A percentile compares a stretch with the other conserved stretches of the same genome.
Evolutionary conservation across 257 asterid genomes (phyloP).

Genomic region (Nicotiana sylvestris): DNA sequence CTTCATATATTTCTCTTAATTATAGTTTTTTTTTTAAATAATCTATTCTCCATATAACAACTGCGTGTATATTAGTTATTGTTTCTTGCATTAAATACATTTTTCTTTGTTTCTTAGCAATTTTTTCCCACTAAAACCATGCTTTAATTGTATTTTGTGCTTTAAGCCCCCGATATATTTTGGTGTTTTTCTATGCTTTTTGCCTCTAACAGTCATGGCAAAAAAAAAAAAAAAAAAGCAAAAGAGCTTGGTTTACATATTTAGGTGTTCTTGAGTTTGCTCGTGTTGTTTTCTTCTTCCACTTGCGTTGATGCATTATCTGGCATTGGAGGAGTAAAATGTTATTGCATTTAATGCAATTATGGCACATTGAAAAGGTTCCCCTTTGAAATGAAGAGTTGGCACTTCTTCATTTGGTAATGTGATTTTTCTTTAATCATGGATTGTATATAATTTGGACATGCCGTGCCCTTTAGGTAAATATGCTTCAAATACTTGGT

Average conservation of each 20-base stretch:
- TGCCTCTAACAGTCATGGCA: not conserved
- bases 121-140: not conserved
- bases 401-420: not conserved
- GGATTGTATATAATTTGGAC: not conserved
- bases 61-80: not conserved
- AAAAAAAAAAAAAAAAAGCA: not conserved
- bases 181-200: not conserved
- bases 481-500: not conserved
- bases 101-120: not conserved
- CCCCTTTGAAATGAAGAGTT: conserved; percentile 1
- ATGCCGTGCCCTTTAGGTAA: not conserved
- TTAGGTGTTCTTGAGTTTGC: conserved; percentile 4
- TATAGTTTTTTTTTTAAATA: not conserved
- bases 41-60: not conserved
- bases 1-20: not conserved
- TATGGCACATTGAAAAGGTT: not conserved
- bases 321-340: not conserved
- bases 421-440: not conserved
- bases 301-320: not conserved
- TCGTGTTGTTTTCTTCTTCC: not conserved
- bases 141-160: not conserved
- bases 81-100: not conserved
- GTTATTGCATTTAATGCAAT: not conserved
- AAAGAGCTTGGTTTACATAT: not conserved
- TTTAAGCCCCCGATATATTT: not conserved